Percentiles rank a stretch among this genome's conserved stretches.
These are phyloP conservation scores for Pilobolus umbonatus DNA, from an alignment of 192 early-diverging fungal species.

Conservation along the genomic window DNA sequence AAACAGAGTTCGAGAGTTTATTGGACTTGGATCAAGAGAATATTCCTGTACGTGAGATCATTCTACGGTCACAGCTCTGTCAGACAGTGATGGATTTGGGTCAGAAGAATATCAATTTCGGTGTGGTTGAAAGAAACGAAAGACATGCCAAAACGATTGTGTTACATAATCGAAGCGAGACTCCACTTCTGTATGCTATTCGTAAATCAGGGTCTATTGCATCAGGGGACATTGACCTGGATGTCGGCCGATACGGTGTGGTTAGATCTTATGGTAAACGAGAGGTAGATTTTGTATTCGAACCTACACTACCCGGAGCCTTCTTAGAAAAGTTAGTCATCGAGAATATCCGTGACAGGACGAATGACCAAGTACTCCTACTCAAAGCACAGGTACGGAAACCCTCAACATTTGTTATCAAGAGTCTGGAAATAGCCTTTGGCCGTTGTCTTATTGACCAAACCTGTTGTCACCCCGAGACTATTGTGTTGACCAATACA, in stretches of 20 bases:
- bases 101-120: constrained; percentile 97
- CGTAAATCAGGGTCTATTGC: constrained; percentile 93
- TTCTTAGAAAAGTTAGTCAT: constrained; percentile 85
- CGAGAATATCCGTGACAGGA: constrained; percentile 84
- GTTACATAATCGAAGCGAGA: constrained; percentile 87
- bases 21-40: constrained; percentile 46
- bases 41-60: constrained; percentile 87
- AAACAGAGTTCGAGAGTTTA: constrained; percentile 74
- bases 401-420: constrained; percentile 82
- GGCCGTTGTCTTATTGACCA: constrained; percentile 61
- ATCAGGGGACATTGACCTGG: constrained; percentile 84
- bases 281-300: constrained; percentile 90
- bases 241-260: constrained; percentile 76
- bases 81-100: constrained; percentile 87
- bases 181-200: constrained; percentile 85
- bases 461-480: constrained; percentile 43
- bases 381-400: constrained; percentile 91
- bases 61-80: constrained; percentile 81
- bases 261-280: constrained; percentile 87
- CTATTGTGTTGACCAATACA: constrained; percentile 78
- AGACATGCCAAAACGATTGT: constrained; percentile 82
- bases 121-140: constrained; percentile 82
- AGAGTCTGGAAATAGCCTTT: constrained; percentile 70
- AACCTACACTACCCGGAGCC: constrained; percentile 81
- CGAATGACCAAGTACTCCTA: constrained; percentile 70